A percentile compares a stretch with the other conserved stretches of the same genome.
Conservation (phyloP, 1,284 basidiomycete species). For the Termitomyces sp. region DNA sequence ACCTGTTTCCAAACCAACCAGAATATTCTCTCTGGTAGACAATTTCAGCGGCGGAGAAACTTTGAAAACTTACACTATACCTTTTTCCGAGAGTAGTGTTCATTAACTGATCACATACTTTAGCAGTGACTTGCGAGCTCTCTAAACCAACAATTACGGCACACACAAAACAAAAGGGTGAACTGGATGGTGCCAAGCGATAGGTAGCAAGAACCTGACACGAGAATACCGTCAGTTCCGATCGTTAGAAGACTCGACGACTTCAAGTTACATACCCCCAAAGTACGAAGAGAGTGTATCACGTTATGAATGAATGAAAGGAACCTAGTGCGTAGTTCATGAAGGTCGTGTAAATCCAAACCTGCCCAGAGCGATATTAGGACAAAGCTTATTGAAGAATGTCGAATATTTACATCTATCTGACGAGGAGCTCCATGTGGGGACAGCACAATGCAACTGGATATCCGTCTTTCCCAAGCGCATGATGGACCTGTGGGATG, state of each 20-base stretch:
- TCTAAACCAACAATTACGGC: conserved; percentile 39
- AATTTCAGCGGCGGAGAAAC: background rate
- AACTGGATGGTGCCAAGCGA: conserved; percentile 56
- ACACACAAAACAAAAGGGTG: conserved; percentile 51
- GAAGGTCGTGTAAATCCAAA: conserved; percentile 61
- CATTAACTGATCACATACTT: conserved; percentile 40
- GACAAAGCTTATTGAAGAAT: background rate
- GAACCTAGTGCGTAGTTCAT: conserved; percentile 57
- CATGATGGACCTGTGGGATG: conserved; percentile 28
- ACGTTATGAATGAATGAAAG: conserved; percentile 64
- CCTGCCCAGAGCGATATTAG: conserved; percentile 28
- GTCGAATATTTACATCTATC: conserved; percentile 45
- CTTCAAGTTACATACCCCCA: conserved; percentile 43
- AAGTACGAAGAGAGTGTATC: conserved; percentile 50
- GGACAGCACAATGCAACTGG: conserved; percentile 57
- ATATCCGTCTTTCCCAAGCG: conserved; percentile 37
- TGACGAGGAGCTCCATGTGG: conserved; percentile 54
- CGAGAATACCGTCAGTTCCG: background rate
- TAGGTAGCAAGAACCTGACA: conserved; percentile 55
- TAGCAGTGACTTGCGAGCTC: conserved; percentile 35
- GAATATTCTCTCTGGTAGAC: conserved; percentile 41
- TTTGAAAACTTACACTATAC: conserved; percentile 26
- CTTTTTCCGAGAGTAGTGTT: conserved; percentile 40
- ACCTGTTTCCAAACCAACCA: conserved; percentile 47
- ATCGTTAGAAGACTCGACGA: background rate